Conservation (phyloP, 164 flowering plant genomes). For the Nelumbo lutea region DNA sequence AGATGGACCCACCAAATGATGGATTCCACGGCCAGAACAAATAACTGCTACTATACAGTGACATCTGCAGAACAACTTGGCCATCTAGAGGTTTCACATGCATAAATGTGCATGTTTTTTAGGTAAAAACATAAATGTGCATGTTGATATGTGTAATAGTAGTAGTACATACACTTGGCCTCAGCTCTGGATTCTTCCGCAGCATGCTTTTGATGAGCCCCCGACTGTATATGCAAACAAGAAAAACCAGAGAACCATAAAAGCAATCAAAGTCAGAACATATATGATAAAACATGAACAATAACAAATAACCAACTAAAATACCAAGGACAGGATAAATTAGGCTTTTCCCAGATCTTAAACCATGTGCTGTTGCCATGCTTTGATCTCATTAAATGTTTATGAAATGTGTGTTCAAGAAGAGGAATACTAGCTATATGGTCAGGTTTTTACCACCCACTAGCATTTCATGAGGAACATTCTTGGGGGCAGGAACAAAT, state of each 20-base stretch:
- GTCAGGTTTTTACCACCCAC: constrained; percentile 1
- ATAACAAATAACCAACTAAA: not conserved
- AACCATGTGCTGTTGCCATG: not conserved
- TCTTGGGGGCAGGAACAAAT: too few relatives aligned
- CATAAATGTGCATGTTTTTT: not conserved
- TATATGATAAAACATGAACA: not conserved
- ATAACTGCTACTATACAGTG: not conserved
- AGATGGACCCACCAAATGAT: not conserved
- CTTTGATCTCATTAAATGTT: not conserved
- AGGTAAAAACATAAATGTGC: not conserved
- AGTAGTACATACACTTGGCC: constrained; percentile 79
- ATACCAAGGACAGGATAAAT: not conserved
- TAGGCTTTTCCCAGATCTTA: not conserved
- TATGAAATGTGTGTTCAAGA: not conserved
- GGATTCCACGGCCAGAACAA: not conserved
- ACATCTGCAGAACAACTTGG: not conserved
- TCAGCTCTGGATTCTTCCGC: constrained; percentile 88
- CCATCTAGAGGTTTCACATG: not conserved
- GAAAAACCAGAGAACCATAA: constrained; percentile 4
- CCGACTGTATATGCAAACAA: constrained; percentile 50
- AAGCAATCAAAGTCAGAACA: not conserved
- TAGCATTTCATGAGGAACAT: too few relatives aligned
- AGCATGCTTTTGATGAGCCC: constrained; percentile 95
- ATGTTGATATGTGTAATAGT: not conserved
- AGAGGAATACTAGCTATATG: not conserved